Base-by-base conservation (phyloP, 2,329 filamentous ascomycete genomes). In the Arthrobotrys entomopaga region DNA sequence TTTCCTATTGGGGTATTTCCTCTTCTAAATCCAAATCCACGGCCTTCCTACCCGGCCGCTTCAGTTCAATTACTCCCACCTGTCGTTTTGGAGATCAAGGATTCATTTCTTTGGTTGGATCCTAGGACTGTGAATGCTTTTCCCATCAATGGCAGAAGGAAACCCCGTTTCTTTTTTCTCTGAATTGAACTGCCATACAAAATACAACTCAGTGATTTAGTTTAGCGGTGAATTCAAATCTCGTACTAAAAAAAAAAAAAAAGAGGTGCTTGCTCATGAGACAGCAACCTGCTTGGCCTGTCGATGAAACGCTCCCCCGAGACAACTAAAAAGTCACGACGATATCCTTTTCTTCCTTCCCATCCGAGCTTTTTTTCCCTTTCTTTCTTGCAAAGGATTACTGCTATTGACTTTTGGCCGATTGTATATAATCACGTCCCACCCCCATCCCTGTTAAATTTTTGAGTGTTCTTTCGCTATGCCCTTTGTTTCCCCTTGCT, bases 1-100 rank as follows among this genome's bases (percentile, higher is more conserved):
- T 84, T 99, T 99, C 84, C 83, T 99, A 80, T 87, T 98, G 78
- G 95, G 93, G 65, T 99, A 97, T 83, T 88, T 98, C 82, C 93
- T 99, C 85, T 99, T 99, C 83, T 99, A 89, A 59, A n/a, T n/a
- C n/a, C n/a, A n/a, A 22, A 19, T 1, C 24, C 1, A 15, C 42
- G 5, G 38, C n/a, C 53, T 15, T 8, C n/a, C 38, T 57, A 40
- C 52, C 52, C 56, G 16, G 42, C n/a, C 13, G 13, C 19, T 6
- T 43, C 57, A 20, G 29, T 56, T 61, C 61, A 65, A 60, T 60
- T 49, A 50, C 26, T 59, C 16, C 40, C 52, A 49, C 15, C 48
- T 43, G 29, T 65, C 54, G 42, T 52, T 48, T 52, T 49, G 53
- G 49, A 52, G 56, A 34, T 22, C 46, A 22, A 6, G 59, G 48